phyloP scores from a whole-genome alignment of 2,329 filamentous ascomycete species.

The Apiospora marii region DNA sequence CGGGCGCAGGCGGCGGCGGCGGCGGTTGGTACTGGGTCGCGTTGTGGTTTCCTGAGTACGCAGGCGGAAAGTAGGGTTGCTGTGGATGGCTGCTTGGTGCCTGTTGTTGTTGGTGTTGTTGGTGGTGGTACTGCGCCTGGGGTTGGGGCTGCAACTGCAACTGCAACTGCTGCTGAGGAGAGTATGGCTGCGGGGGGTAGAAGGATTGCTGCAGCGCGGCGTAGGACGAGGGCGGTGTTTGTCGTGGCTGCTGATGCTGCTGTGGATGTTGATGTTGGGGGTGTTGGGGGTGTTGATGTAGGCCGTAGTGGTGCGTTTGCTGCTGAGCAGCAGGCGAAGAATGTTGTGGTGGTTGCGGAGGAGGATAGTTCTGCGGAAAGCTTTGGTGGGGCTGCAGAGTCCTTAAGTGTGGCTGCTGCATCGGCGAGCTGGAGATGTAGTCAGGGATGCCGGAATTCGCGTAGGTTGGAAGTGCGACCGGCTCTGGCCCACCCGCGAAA shows the following conservation, averaged over 20 bases:
- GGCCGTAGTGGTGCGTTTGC: slow-evolving; percentile 28
- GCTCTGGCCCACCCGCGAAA: slow-evolving; percentile 44
- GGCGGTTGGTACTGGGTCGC: slow-evolving; percentile 25
- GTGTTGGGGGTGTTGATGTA: slow-evolving; percentile 34
- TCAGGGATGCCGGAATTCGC: slow-evolving; percentile 23
- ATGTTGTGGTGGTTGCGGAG: background rate
- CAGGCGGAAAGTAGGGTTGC: slow-evolving; percentile 28
- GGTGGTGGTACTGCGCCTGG: slow-evolving; percentile 27
- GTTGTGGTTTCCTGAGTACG: slow-evolving; percentile 26
- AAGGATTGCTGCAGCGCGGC: slow-evolving; percentile 3
- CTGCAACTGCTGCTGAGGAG: slow-evolving; percentile 10
- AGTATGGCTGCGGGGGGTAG: slow-evolving; percentile 2
- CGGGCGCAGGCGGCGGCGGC: slow-evolving; percentile 29
- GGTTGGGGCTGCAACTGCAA: slow-evolving; percentile 25
- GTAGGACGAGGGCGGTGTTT: background rate
- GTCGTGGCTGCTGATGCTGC: slow-evolving; percentile 27
- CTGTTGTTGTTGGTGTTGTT: slow-evolving; percentile 32
- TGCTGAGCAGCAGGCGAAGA: background rate
- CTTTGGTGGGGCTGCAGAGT: slow-evolving; percentile 42
- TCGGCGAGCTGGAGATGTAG: slow-evolving; percentile 9
- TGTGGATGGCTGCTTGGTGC: slow-evolving; percentile 25
- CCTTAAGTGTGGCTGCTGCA: slow-evolving; percentile 35
- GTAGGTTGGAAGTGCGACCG: slow-evolving; percentile 14
- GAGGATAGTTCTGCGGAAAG: slow-evolving; percentile 31
- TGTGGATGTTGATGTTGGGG: slow-evolving; percentile 27